phyloP scores from a whole-genome alignment of 2,329 filamentous ascomycete species.

The Saccharata proteae region DNA sequence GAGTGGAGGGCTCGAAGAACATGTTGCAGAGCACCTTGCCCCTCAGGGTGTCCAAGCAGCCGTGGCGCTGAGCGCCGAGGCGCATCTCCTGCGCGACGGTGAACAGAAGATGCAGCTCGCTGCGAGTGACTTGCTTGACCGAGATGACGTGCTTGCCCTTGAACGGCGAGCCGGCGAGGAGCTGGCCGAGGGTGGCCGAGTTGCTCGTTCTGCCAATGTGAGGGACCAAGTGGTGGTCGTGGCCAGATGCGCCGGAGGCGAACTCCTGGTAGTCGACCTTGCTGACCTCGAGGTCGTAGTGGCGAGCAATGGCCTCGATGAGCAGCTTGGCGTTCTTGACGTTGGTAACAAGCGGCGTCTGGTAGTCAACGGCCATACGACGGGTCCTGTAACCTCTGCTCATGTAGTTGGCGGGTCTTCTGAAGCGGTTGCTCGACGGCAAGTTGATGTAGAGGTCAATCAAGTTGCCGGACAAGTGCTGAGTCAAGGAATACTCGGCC shows the following conservation, averaged over 20 bases:
- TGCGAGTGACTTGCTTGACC: constrained; percentile 76
- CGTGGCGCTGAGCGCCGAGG: constrained; percentile 82
- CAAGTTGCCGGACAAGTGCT: constrained; percentile 93
- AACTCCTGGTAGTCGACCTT: constrained; percentile 88
- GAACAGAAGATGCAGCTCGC: constrained; percentile 86
- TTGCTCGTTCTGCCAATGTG: constrained; percentile 43
- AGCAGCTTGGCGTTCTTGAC: constrained; percentile 99
- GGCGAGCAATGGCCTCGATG: constrained; percentile 82
- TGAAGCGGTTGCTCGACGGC: constrained; percentile 96
- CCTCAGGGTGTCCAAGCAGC: constrained; percentile 74
- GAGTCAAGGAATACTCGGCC: constrained; percentile 91
- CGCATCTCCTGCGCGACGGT: constrained; percentile 97
- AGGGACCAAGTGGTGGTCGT: constrained; percentile 15
- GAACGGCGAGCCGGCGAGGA: constrained; percentile 73
- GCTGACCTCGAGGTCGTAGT: constrained; percentile 73
- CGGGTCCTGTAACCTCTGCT: constrained; percentile 93
- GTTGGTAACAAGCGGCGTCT: constrained; percentile 93
- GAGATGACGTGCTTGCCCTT: constrained; percentile 84
- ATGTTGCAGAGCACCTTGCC: constrained; percentile 80
- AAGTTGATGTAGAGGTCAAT: constrained; percentile 99
- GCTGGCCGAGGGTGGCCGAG: constrained; percentile 49
- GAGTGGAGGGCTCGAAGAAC: constrained; percentile 96
- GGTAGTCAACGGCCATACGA: constrained; percentile 96
- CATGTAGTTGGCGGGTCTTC: constrained; percentile 95
- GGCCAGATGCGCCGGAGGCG: constrained; percentile 20